Percentiles rank a stretch among this genome's conserved stretches.
These are phyloP conservation scores for Usnea hakonensis DNA, from an alignment of 495 filamentous ascomycete genomes.

Conservation along the genomic window DNA sequence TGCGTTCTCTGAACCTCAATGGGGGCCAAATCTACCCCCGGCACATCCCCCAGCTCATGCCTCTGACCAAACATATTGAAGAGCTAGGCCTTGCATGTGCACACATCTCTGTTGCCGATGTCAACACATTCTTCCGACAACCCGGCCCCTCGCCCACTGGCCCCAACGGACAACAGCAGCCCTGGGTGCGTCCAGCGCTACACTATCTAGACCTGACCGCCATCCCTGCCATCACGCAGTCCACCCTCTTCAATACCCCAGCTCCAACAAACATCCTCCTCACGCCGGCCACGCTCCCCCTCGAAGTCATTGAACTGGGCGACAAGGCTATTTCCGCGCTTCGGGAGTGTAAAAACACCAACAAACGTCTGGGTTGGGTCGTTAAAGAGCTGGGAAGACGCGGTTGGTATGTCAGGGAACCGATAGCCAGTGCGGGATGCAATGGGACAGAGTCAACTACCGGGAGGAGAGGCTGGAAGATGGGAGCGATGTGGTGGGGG, in stretches of 20 bases:
- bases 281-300: slow-evolving; percentile 53
- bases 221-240: slow-evolving; percentile 49
- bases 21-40: slow-evolving; percentile 60
- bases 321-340: slow-evolving; percentile 62
- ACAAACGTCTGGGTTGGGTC: slow-evolving; percentile 57
- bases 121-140: slow-evolving; percentile 47
- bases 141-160: slow-evolving; percentile 19
- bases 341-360: slow-evolving; percentile 42
- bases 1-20: slow-evolving; percentile 70
- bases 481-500: slow-evolving; percentile 84
- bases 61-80: slow-evolving; percentile 71
- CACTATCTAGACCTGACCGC: slow-evolving; percentile 69
- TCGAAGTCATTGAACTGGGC: slow-evolving; percentile 72
- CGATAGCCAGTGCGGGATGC: slow-evolving; percentile 31
- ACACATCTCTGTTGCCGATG: slow-evolving; percentile 54
- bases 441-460: slow-evolving; percentile 29
- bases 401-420: slow-evolving; percentile 62
- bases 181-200: slow-evolving; percentile 57
- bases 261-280: slow-evolving; percentile 50
- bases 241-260: slow-evolving; percentile 52
- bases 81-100: slow-evolving; percentile 67
- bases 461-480: slow-evolving; percentile 68
- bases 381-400: slow-evolving; percentile 58
- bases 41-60: slow-evolving; percentile 57
- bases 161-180: slow-evolving; percentile 10